phyloP scores from a whole-genome alignment of 495 filamentous ascomycete species.

The Saxophila tyrrhenica region DNA sequence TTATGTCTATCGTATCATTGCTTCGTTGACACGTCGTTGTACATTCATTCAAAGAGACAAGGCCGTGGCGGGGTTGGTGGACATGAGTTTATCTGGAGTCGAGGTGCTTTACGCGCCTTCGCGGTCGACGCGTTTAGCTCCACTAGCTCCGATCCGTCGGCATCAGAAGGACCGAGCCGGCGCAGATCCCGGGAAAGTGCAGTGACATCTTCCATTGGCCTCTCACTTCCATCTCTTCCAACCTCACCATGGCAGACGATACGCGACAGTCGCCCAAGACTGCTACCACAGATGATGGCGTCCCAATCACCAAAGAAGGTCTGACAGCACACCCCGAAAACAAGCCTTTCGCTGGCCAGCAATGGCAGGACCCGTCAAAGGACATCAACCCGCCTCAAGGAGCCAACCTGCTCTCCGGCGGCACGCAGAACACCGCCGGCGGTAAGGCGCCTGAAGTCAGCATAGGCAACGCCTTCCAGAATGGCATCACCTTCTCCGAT shows the following conservation, averaged over 20 bases:
- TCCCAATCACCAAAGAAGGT: slow-evolving; percentile 9
- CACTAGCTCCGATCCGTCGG: not conserved
- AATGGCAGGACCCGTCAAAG: slow-evolving; percentile 16
- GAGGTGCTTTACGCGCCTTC: not conserved
- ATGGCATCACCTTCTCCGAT: slow-evolving; percentile 55
- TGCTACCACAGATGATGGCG: not conserved
- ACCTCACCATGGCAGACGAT: slow-evolving; percentile 44
- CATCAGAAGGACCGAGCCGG: not conserved
- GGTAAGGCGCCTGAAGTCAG: slow-evolving; percentile 24
- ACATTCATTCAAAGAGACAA: not conserved
- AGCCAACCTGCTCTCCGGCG: slow-evolving; percentile 36
- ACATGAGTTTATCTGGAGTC: not conserved
- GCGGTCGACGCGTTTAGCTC: not conserved
- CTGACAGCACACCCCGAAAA: slow-evolving; percentile 30
- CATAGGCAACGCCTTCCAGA: slow-evolving; percentile 48
- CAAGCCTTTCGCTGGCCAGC: slow-evolving; percentile 26
- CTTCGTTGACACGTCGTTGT: not conserved
- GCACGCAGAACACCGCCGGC: slow-evolving; percentile 35
- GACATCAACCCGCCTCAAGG: slow-evolving; percentile 4
- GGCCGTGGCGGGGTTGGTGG: not conserved
- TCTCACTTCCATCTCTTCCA: not conserved
- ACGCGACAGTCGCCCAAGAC: slow-evolving; percentile 25
- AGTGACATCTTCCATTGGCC: slow-evolving; percentile 1
- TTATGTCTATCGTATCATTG: not conserved
- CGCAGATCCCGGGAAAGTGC: not conserved